Conservation (phyloP, 2,329 filamentous ascomycete species). For the Fusarium marasasianum region DNA sequence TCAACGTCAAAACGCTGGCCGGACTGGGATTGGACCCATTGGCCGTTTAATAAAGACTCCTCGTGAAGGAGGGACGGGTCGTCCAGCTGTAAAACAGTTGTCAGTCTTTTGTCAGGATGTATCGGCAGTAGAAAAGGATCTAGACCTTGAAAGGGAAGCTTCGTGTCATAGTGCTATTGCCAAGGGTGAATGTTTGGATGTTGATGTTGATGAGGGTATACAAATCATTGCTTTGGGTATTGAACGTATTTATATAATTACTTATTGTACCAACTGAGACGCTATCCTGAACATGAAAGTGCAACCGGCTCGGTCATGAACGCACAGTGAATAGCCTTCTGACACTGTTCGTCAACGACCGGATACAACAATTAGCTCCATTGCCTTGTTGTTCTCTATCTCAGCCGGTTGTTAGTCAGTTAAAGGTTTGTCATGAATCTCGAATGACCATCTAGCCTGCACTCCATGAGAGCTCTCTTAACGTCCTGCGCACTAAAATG, state of each 20-base stretch:
- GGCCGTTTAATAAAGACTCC: not conserved
- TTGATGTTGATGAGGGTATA: too few species aligned
- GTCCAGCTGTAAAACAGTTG: not conserved
- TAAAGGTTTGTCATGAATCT: not conserved
- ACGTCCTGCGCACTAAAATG: not conserved
- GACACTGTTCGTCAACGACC: not conserved
- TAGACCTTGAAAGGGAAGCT: not conserved
- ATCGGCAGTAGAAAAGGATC: rapidly evolving
- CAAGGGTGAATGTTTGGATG: not conserved
- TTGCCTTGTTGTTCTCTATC: not conserved
- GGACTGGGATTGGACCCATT: not conserved
- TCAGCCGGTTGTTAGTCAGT: not conserved
- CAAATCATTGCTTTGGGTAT: rapidly evolving
- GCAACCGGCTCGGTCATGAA: not conserved
- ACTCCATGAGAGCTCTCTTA: rapidly evolving
- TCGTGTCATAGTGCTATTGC: not conserved
- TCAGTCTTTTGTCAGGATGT: rapidly evolving
- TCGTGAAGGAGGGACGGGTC: not conserved
- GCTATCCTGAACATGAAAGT: too few species aligned
- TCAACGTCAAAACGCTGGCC: not conserved
- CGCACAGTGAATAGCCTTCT: not conserved
- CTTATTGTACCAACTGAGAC: too few species aligned
- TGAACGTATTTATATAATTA: not conserved
- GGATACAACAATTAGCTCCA: not conserved
- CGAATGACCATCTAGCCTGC: rapidly evolving